These are phyloP conservation scores for Fusarium sp. DNA, from an alignment of 2,329 filamentous ascomycete species.

Conservation along the genomic window DNA sequence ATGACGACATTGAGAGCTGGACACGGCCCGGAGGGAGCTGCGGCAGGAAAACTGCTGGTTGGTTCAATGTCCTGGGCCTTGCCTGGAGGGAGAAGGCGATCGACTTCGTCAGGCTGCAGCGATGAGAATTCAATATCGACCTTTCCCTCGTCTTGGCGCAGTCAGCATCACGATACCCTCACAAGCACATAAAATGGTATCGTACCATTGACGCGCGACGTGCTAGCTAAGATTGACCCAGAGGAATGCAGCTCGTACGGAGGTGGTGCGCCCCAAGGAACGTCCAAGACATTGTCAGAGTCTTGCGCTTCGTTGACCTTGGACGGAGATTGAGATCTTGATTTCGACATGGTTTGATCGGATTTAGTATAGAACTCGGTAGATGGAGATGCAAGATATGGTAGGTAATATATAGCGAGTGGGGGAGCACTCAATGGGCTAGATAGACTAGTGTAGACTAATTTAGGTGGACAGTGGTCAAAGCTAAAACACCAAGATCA, in stretches of 20 bases:
- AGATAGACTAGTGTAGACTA: too few species aligned
- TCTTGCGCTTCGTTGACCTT: neutral
- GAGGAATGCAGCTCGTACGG: neutral
- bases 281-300: neutral
- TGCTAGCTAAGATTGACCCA: neutral
- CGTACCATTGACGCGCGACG: neutral
- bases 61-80: neutral
- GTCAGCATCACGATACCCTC: neutral
- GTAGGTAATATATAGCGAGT: neutral
- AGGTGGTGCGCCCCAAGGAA: neutral
- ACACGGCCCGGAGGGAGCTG: neutral
- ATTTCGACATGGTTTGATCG: neutral
- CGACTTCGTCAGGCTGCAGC: neutral
- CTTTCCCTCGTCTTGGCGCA: neutral
- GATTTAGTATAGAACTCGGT: too few species aligned
- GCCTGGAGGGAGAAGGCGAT: neutral
- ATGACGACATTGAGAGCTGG: constrained; percentile 12
- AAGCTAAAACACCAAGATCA: neutral
- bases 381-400: neutral
- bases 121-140: constrained; percentile 1
- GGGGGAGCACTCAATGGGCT: too few species aligned
- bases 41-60: neutral
- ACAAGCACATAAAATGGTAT: neutral
- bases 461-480: neutral
- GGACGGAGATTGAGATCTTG: neutral